Base-by-base conservation (phyloP, 163 green algal genomes). In the Scenedesmus sp. region DNA sequence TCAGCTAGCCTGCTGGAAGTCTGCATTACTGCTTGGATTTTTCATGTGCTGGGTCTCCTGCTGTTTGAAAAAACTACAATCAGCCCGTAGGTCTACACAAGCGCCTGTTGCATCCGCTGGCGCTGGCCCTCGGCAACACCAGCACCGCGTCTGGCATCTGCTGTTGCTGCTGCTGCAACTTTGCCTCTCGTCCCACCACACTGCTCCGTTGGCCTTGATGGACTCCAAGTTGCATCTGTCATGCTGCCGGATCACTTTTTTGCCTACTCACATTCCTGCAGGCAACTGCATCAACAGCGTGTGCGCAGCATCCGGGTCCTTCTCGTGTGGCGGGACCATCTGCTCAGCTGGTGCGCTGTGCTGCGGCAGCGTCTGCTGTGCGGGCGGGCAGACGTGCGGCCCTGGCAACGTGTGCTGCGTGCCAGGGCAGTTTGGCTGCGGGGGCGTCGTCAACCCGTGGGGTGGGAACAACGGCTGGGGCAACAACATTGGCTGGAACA, bases 241-340 rank as follows among this genome's bases (percentile, higher is more conserved):
- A 53, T 10, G 46, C 46, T 53, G 46, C 46, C 46, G n/a, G n/a
- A n/a, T n/a, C n/a, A n/a, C 46, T 56, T 56, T 56, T 56, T 56
- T 56, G 46, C 46, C 61, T 73, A 24, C 61, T 73, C 22, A 37
- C n/a, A n/a, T n/a, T 33, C 61, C 30, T 76, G 65, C 65, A 76
- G 85, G 85, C 43, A 89, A 89, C 68, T 89, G 85, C 85, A 70
- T 89, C 43, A 89, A 89, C n/a, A 37, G 35, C 4, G 30, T 56
- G n/a, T 89, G 85, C 43, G 85, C 43, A 30, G 1, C 83, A 3
- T 81, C 83, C 3, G 83, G 83, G 3, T 51, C 83, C 10, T 59
- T 89, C 26, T 43, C 61, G 2, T 89, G 83, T 46, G 83, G 83
- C 24, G 59, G 35, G 9, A 68, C 83, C n/a, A n/a, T 89, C 40